Base-by-base conservation (phyloP, 78 protist genomes). In the Capsaspora owczarzaki region DNA sequence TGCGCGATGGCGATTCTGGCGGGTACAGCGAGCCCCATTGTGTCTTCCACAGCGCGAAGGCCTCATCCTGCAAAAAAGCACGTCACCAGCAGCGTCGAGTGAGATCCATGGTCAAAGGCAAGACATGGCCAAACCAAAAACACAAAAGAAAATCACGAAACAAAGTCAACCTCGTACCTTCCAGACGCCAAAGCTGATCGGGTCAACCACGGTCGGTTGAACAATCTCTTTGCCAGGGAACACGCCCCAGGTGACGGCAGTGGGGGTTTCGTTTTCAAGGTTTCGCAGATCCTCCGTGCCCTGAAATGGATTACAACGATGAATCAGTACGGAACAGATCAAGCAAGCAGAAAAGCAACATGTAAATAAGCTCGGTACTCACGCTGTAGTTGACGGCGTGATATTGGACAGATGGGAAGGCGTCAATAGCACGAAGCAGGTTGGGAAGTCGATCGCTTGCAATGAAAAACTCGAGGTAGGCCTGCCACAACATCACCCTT, bases 191-290 rank as follows among this genome's bases (percentile, higher is more conserved):
- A 95, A 95, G 40, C 87, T 38, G 23, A 47, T 86, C 38, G 84
- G 47, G 46, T 94, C 97, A 12, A 94, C 98, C 27, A 94, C 93
- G 6, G 97, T 94, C 75, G 98, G 97, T 88, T 96, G 98, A 12
- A 90, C 35, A 31, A 96, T 81, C 81, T 94, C 95, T 38, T 69
- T 80, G 20, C 90, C 90, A 0, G 98, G 98, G 91, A 94, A 96
- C n/a, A 94, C 96, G 29, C 97, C 98, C 98, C 96, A 93, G 2
- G 98, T 95, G 51, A 94, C 95, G 1, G 97, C 96, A 29, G 31
- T 90, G 42, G 89, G 78, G 40, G 86, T 84, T 53, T 81, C 74
- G 31, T 66, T 77, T 60, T 80, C 74, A 46, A 4, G 3, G 66
- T 56, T 56, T 43, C 4, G 70, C 44, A 80, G 74, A 44, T 66